Evolutionary conservation across 108 stramenopile species (phyloP).

Genomic region (Nannochloropsis salina): DNA sequence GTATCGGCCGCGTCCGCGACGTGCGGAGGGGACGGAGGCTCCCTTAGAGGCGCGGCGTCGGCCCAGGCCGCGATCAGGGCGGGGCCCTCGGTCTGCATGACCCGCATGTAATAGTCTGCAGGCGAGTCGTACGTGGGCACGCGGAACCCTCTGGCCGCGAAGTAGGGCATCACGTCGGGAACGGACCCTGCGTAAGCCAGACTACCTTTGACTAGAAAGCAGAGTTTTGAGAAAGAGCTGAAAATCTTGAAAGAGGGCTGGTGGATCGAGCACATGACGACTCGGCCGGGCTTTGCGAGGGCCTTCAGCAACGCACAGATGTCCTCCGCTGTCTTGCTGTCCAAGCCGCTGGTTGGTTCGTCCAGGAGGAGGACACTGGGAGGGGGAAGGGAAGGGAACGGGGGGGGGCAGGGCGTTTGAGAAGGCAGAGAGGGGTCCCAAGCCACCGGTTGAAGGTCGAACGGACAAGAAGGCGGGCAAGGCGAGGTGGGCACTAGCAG

Average conservation of each 20-base stretch:
- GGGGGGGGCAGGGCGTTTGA: background rate
- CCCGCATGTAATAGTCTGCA: conserved; percentile 30
- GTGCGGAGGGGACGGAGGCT: no score
- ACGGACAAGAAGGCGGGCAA: background rate
- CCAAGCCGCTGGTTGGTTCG: conserved; percentile 52
- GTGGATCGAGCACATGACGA: conserved; percentile 43
- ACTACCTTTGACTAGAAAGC: conserved; percentile 25
- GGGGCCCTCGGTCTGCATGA: background rate
- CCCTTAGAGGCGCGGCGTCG: background rate
- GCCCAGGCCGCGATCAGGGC: background rate
- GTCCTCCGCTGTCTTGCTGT: conserved; percentile 25
- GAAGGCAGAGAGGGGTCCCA: no score
- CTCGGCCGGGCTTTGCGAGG: background rate
- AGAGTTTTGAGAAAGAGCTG: conserved; percentile 31
- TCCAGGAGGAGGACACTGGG: conserved; percentile 53
- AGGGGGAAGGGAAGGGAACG: background rate
- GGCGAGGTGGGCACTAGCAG: background rate
- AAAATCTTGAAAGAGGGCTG: conserved; percentile 36
- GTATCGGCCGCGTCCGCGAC: background rate
- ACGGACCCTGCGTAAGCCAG: conserved; percentile 27
- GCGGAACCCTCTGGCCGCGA: background rate
- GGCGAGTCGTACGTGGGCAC: conserved; percentile 30
- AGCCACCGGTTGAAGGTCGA: no score
- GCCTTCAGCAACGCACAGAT: background rate
- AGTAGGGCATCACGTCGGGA: background rate